phyloP scores from a whole-genome alignment of 1,139 yeast species.

The Geotrichum restrictum region DNA sequence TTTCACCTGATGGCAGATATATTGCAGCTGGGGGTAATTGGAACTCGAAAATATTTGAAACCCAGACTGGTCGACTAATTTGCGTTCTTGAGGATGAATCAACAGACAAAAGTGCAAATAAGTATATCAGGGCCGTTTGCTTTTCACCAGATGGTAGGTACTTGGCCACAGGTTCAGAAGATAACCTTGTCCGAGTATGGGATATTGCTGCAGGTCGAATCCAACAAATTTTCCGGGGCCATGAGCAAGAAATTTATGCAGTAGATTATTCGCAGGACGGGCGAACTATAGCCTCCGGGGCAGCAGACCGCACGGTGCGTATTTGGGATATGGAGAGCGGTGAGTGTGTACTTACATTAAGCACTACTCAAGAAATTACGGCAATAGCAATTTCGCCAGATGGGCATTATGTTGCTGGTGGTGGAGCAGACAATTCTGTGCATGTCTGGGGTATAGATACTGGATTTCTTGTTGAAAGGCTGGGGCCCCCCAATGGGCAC shows the following conservation, averaged over 20 bases:
- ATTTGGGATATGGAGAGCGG: slow-evolving; percentile 95
- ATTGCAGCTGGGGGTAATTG: slow-evolving; percentile 97
- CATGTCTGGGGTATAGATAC: slow-evolving; percentile 97
- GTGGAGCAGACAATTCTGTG: slow-evolving; percentile 91
- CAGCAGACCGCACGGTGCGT: slow-evolving; percentile 94
- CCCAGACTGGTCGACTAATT: slow-evolving; percentile 83
- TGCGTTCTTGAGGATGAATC: slow-evolving; percentile 82
- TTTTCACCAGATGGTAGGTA: slow-evolving; percentile 95
- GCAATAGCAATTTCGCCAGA: slow-evolving; percentile 73
- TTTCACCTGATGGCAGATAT: slow-evolving; percentile 70
- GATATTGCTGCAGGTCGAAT: slow-evolving; percentile 84
- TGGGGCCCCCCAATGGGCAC: slow-evolving; percentile 93
- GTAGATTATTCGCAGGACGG: slow-evolving; percentile 96
- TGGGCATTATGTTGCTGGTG: slow-evolving; percentile 92
- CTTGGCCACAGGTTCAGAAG: slow-evolving; percentile 97
- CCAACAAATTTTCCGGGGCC: slow-evolving; percentile 85
- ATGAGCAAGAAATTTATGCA: slow-evolving; percentile 96
- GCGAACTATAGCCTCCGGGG: slow-evolving; percentile 87
- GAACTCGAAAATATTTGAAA: slow-evolving; percentile 90
- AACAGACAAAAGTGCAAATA: slow-evolving; percentile 57
- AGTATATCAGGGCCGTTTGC: slow-evolving; percentile 91
- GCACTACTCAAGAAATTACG: slow-evolving; percentile 96
- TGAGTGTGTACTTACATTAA: slow-evolving; percentile 58
- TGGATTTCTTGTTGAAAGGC: slow-evolving; percentile 78
- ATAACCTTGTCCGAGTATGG: slow-evolving; percentile 94